A percentile compares a stretch with the other conserved stretches of the same genome.
These are phyloP conservation scores for Eucalyptus camaldulensis DNA, from an alignment of 345 rosid species.

Conservation along the genomic window DNA sequence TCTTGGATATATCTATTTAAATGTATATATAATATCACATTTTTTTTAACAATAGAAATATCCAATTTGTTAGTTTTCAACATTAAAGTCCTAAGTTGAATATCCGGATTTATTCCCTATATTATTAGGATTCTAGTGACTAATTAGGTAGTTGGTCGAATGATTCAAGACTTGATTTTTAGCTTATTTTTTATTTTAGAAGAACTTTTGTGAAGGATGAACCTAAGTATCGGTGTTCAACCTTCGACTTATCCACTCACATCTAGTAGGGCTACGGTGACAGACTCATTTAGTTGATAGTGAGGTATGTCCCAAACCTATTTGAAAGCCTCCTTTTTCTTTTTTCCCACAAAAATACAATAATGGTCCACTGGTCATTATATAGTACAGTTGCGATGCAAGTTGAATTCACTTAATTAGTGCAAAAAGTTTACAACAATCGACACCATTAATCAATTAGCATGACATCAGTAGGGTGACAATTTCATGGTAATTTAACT, in stretches of 20 bases:
- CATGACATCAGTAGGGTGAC: no score
- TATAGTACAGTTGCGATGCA: neutral
- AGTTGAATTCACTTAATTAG: neutral
- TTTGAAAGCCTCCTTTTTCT: rapidly evolving
- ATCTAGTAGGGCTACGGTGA: neutral
- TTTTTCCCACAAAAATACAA: neutral
- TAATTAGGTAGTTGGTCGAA: neutral
- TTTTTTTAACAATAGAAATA: neutral
- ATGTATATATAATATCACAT: neutral
- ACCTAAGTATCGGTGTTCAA: no score
- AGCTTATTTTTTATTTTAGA: neutral
- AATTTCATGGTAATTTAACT: no score
- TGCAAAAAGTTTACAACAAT: no score
- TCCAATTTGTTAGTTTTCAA: neutral
- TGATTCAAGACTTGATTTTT: neutral
- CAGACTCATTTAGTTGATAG: neutral
- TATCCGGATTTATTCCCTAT: neutral
- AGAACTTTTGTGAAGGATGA: neutral
- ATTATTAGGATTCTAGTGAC: neutral
- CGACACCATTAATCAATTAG: no score
- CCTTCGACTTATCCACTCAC: neutral
- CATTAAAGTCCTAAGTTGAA: neutral
- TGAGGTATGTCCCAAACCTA: neutral
- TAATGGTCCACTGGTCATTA: neutral
- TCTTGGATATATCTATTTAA: neutral